These are phyloP conservation scores for Aspergillus nanangensis DNA, from an alignment of 495 filamentous ascomycete genomes.

Conservation along the genomic window DNA sequence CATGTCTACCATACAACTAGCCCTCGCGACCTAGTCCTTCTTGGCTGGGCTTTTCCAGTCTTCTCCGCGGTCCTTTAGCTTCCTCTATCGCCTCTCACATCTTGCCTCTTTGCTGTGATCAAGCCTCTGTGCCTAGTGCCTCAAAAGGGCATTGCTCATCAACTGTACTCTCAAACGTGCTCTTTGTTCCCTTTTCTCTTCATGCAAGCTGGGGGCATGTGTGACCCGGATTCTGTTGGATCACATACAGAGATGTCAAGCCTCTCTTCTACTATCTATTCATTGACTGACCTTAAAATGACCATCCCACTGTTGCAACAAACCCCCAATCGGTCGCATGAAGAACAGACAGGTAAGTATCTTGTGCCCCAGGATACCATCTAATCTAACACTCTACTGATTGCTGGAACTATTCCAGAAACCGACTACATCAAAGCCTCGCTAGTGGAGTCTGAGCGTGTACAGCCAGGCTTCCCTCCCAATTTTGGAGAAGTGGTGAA, in stretches of 20 bases:
- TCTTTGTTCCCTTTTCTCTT: background rate
- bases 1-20: too few species aligned
- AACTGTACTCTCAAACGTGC: too few species aligned
- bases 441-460: constrained; percentile 3
- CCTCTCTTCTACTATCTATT: background rate
- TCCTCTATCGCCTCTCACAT: too few species aligned
- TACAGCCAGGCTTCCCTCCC: constrained; percentile 36
- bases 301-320: constrained; percentile 14
- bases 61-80: too few species aligned
- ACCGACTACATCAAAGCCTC: background rate
- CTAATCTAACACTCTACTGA: too few species aligned
- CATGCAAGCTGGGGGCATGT: too few species aligned
- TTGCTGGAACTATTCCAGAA: background rate
- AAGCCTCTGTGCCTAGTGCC: too few species aligned
- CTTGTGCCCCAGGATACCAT: background rate
- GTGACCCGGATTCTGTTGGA: too few species aligned
- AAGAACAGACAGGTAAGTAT: constrained; percentile 12
- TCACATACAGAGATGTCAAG: background rate
- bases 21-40: too few species aligned
- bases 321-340: constrained; percentile 8
- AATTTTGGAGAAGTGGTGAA: constrained; percentile 66
- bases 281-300: constrained; percentile 7
- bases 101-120: too few species aligned
- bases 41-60: too few species aligned
- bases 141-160: too few species aligned